Conservation (phyloP, 2,329 filamentous ascomycete species). For the Ilyonectria sp. region DNA sequence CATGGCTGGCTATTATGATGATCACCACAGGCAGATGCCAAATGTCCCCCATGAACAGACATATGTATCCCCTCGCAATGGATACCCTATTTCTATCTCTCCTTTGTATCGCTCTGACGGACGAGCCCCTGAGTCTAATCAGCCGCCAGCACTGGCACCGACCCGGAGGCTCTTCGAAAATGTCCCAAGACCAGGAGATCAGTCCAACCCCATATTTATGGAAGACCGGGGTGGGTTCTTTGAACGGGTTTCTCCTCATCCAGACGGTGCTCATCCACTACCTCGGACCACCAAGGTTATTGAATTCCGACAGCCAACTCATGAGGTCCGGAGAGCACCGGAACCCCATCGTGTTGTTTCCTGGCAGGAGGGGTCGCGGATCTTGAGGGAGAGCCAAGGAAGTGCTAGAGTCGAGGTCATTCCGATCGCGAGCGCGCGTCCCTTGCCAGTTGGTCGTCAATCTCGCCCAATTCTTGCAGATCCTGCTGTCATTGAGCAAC, state of each 20-base stretch:
- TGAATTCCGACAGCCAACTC: slow-evolving; percentile 33
- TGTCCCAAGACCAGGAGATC: slow-evolving; percentile 49
- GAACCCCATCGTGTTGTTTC: slow-evolving; percentile 39
- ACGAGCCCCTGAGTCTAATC: slow-evolving; percentile 36
- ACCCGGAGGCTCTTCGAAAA: slow-evolving; percentile 51
- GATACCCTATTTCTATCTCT: slow-evolving; percentile 25
- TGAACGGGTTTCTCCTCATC: slow-evolving; percentile 50
- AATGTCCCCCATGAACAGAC: slow-evolving; percentile 28
- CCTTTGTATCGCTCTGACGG: slow-evolving; percentile 33
- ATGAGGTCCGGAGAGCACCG: slow-evolving; percentile 28
- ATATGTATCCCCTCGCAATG: slow-evolving; percentile 25
- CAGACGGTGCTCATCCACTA: slow-evolving; percentile 28
- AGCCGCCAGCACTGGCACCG: slow-evolving; percentile 36
- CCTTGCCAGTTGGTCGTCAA: slow-evolving; percentile 24
- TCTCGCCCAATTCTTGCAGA: slow-evolving; percentile 29
- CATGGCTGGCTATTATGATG: slow-evolving; percentile 27
- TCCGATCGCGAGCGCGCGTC: slow-evolving; percentile 32
- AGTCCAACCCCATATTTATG: slow-evolving; percentile 56
- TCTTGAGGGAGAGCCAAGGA: slow-evolving; percentile 36
- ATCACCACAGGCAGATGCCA: slow-evolving; percentile 23
- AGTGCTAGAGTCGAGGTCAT: slow-evolving; percentile 40
- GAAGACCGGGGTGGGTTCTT: slow-evolving; percentile 58
- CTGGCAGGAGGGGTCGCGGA: slow-evolving; percentile 42
- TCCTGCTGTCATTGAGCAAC: slow-evolving; percentile 26
- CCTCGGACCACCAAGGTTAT: slow-evolving; percentile 31